Conservation (phyloP, 768 basidiomycete genomes). For the Megacollybia marginata region DNA sequence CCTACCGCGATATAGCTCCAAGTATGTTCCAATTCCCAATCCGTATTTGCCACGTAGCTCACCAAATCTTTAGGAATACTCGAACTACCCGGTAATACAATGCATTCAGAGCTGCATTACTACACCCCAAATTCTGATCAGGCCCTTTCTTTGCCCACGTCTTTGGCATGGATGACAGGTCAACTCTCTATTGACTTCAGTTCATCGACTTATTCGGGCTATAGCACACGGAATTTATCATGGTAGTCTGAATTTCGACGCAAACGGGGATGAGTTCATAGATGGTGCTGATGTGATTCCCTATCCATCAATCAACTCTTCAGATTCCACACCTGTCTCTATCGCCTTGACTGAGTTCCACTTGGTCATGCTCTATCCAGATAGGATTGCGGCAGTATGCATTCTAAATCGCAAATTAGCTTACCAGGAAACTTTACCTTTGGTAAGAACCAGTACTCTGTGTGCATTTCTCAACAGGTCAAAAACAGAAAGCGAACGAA, state of each 20-base stretch:
- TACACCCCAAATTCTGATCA: slow-evolving; percentile 68
- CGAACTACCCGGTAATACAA: slow-evolving; percentile 77
- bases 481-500: slow-evolving; percentile 67
- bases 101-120: slow-evolving; percentile 75
- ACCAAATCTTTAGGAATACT: slow-evolving; percentile 59
- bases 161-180: slow-evolving; percentile 92
- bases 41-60: background rate
- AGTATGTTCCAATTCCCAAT: slow-evolving; percentile 39
- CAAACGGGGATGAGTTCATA: slow-evolving; percentile 65
- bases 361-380: slow-evolving; percentile 77
- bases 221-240: slow-evolving; percentile 86
- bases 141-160: slow-evolving; percentile 60
- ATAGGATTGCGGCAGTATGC: slow-evolving; percentile 72
- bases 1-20: slow-evolving; percentile 70
- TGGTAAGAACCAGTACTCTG: slow-evolving; percentile 42
- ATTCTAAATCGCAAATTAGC: slow-evolving; percentile 72
- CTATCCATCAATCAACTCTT: slow-evolving; percentile 45
- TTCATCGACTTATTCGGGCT: background rate
- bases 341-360: slow-evolving; percentile 89
- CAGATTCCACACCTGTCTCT: slow-evolving; percentile 55
- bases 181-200: slow-evolving; percentile 10
- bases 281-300: slow-evolving; percentile 75
- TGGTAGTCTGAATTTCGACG: slow-evolving; percentile 65
- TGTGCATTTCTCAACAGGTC: background rate
- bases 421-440: slow-evolving; percentile 76